Evolutionary conservation across 75 land plant species (phyloP).

Genomic region (Cryptomeria japonica): DNA sequence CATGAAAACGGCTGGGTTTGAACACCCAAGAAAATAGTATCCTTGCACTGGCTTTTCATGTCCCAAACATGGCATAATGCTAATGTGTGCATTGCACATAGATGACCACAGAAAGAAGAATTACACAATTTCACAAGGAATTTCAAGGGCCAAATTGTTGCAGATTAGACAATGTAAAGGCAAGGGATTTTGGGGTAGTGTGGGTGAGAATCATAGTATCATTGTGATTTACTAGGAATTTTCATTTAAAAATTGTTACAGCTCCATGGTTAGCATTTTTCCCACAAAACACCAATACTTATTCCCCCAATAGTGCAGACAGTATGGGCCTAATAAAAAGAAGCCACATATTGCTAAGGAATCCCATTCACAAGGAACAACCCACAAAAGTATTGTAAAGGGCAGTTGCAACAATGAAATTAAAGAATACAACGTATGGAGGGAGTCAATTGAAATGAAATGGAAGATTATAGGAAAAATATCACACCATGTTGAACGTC

Average conservation of each 20-base stretch:
- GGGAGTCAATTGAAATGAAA: background rate
- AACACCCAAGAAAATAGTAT: background rate
- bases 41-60: background rate
- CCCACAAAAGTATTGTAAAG: background rate
- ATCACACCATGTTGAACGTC: background rate
- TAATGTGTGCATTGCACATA: background rate
- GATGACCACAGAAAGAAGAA: background rate
- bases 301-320: background rate
- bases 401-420: background rate
- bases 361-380: background rate
- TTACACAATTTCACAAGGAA: background rate
- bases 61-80: background rate
- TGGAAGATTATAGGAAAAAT: background rate
- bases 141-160: too few relatives aligned
- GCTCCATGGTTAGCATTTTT: background rate
- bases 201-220: background rate
- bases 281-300: background rate
- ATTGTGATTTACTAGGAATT: too few relatives aligned
- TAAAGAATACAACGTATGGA: background rate
- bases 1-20: too few relatives aligned
- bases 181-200: too few relatives aligned
- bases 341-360: background rate
- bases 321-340: background rate
- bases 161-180: too few relatives aligned
- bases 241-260: background rate